phyloP scores from a whole-genome alignment of 345 rosid genomes.

The Theobroma cacao region DNA sequence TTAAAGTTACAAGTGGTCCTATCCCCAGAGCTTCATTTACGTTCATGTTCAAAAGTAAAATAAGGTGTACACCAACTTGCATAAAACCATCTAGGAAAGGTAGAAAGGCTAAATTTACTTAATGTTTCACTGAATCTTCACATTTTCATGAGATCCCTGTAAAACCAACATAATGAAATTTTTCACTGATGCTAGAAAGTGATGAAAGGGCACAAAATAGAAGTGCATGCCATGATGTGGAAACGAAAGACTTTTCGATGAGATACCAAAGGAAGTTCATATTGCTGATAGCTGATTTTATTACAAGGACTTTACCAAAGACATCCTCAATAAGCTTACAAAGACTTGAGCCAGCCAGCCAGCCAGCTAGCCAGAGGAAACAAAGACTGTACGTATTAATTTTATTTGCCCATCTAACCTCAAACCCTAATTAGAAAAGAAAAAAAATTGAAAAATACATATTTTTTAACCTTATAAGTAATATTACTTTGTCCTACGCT shows the following conservation, averaged over 20 bases:
- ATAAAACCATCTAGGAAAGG: no score
- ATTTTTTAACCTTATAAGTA: neutral
- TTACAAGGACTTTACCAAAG: conserved; percentile 15
- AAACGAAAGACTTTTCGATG: neutral
- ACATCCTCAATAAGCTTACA: conserved; percentile 1
- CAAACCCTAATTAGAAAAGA: neutral
- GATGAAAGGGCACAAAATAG: neutral
- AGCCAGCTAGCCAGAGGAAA: conserved; percentile 15
- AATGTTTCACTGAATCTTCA: no score
- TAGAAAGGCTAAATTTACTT: no score
- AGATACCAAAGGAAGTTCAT: neutral
- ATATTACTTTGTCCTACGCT: conserved; percentile 7
- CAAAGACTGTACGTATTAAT: conserved; percentile 12
- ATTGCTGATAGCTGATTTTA: conserved; percentile 12
- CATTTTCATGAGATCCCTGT: neutral
- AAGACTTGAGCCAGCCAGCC: conserved; percentile 7
- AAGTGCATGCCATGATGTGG: neutral
- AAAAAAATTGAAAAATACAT: neutral
- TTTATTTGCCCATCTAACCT: conserved; percentile 2
- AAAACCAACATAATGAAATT: neutral
- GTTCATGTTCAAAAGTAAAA: no score
- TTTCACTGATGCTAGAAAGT: no score
- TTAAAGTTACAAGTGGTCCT: neutral
- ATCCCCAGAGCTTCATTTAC: no score
- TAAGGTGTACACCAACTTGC: no score